Percentiles rank a stretch among this genome's conserved stretches.
Evolutionary conservation across 2,329 filamentous ascomycete genomes (phyloP).

Genomic region (Trichoderma sp.): DNA sequence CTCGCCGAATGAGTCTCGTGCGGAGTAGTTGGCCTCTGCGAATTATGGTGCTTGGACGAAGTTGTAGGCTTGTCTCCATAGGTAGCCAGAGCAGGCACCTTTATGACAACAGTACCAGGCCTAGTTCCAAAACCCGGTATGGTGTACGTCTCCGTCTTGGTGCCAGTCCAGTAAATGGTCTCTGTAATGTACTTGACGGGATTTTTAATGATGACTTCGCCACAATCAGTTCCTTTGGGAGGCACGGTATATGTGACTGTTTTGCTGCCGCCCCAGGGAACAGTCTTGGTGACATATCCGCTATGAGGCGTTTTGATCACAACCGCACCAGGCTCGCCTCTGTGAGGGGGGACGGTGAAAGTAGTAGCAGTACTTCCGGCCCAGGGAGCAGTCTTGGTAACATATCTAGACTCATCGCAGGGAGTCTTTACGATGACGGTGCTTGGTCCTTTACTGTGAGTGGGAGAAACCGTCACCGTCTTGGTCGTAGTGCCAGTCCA

Average conservation of each 20-base stretch:
- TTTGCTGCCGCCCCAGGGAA: not conserved
- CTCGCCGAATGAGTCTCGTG: not conserved
- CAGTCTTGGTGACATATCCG: not conserved
- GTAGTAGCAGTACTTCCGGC: not conserved
- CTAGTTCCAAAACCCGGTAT: too few species aligned
- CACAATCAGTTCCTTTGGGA: not conserved
- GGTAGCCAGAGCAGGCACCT: not conserved
- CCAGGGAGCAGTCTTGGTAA: not conserved
- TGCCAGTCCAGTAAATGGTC: not conserved
- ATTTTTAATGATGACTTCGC: not conserved
- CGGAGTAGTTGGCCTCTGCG: not conserved
- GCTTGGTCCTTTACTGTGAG: not conserved
- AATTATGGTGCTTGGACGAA: not conserved
- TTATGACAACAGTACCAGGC: not conserved
- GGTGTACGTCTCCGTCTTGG: not conserved
- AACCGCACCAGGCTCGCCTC: not conserved
- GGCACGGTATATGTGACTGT: not conserved
- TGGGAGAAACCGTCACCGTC: not conserved
- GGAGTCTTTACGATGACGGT: not conserved
- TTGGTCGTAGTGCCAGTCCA: not conserved
- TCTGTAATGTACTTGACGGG: not conserved
- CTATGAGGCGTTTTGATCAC: not conserved
- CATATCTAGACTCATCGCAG: not conserved
- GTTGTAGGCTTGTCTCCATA: not conserved
- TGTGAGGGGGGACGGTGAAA: not conserved